These are phyloP conservation scores for Ormosia semicastrata DNA, from an alignment of 306 rosid species.

Conservation along the genomic window DNA sequence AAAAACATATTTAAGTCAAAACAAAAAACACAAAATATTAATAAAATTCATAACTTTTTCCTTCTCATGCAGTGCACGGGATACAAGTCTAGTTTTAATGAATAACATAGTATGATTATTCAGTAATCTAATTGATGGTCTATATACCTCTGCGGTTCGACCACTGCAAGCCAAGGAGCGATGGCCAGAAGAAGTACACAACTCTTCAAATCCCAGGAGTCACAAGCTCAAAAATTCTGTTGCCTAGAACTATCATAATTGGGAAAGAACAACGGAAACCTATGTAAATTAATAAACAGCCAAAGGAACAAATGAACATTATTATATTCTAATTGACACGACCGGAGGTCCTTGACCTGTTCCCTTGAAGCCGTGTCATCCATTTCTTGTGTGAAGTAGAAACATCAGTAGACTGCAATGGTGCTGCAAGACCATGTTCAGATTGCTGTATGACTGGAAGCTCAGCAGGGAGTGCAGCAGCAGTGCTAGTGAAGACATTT, in stretches of 20 bases:
- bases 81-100: too few species aligned
- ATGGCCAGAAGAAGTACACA: neutral
- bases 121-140: neutral
- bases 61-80: too few species aligned
- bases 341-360: constrained; percentile 40
- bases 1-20: too few species aligned
- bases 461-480: constrained; percentile 98
- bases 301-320: constrained; percentile 18
- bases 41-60: too few species aligned
- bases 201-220: constrained; percentile 20
- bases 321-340: constrained; percentile 26
- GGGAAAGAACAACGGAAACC: constrained; percentile 23
- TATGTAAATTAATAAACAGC: constrained; percentile 11
- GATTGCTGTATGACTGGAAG: constrained; percentile 59
- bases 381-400: constrained; percentile 77
- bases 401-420: constrained; percentile 22
- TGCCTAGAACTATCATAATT: constrained; percentile 29
- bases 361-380: constrained; percentile 76
- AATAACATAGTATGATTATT: neutral
- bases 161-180: neutral
- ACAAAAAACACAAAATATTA: too few species aligned
- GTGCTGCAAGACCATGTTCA: constrained; percentile 32
- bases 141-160: neutral
- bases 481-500: constrained; percentile 89
- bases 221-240: constrained; percentile 34